Conservation (phyloP, 306 rosid species). For the Trichosanthes truncata region DNA sequence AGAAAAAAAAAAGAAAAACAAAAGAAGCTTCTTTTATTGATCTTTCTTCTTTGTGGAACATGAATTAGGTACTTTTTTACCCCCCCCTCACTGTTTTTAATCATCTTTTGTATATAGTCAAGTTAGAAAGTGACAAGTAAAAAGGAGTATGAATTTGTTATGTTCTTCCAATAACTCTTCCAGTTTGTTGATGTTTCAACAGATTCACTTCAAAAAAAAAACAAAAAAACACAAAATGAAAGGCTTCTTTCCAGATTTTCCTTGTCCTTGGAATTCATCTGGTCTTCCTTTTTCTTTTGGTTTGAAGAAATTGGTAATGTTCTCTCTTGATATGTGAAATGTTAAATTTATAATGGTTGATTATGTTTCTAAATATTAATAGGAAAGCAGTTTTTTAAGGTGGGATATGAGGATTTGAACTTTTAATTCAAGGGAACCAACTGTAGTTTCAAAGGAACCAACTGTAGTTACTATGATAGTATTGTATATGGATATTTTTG, state of each 20-base stretch:
- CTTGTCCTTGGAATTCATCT: not conserved
- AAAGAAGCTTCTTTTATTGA: constrained; percentile 3
- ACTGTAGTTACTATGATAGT: no score
- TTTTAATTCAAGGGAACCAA: no score
- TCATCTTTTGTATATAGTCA: constrained; percentile 4
- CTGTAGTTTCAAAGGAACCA: no score
- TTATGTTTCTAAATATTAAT: no score
- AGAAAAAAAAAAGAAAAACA: not conserved
- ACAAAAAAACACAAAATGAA: not conserved
- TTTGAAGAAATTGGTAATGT: not conserved
- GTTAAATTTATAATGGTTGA: no score
- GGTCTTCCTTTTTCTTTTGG: not conserved
- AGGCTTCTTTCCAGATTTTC: not conserved
- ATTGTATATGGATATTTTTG: no score
- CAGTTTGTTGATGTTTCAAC: not conserved
- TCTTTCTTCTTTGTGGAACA: constrained; percentile 1
- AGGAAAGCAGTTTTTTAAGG: no score
- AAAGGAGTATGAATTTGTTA: not conserved
- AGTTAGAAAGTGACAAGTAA: not conserved
- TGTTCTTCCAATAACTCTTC: not conserved
- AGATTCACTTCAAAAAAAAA: not conserved
- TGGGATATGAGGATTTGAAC: no score
- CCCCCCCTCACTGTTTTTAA: not conserved
- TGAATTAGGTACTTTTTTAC: not conserved
- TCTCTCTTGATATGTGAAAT: no score